Evolutionary conservation across 1,284 basidiomycete species (phyloP).

Genomic region (Violaceomyces palustris): DNA sequence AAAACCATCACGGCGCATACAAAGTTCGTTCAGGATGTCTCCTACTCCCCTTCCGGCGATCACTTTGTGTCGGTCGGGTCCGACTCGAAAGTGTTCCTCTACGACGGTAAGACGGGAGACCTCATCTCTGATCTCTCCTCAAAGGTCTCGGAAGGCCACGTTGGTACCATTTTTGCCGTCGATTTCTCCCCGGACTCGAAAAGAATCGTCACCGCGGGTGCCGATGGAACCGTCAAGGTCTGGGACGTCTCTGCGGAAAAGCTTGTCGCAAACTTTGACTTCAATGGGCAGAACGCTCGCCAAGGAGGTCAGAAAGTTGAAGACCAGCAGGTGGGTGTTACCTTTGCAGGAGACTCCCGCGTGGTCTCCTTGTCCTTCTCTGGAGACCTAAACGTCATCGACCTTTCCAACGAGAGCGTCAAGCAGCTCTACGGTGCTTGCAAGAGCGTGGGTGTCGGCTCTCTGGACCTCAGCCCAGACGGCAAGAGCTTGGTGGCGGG

Average conservation of each 20-base stretch:
- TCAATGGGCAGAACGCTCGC: constrained; percentile 17
- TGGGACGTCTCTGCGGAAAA: constrained; percentile 31
- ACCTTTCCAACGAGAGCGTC: constrained; percentile 8
- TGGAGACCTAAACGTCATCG: constrained; percentile 69
- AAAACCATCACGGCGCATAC: constrained; percentile 63
- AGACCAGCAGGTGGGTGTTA: constrained; percentile 78
- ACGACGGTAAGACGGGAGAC: constrained; percentile 86
- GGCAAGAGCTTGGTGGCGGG: constrained; percentile 19
- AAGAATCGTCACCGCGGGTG: constrained; percentile 72
- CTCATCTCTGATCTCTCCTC: constrained; percentile 44
- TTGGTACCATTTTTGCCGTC: constrained; percentile 54
- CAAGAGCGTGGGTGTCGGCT: constrained; percentile 24
- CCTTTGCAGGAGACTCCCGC: constrained; percentile 63
- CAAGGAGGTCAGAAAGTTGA: constrained; percentile 23
- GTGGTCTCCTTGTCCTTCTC: constrained; percentile 80
- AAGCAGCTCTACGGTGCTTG: constrained; percentile 23
- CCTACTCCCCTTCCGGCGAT: constrained; percentile 63
- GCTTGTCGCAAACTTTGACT: constrained; percentile 25
- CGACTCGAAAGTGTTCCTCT: constrained; percentile 81
- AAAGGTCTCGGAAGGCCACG: constrained; percentile 42
- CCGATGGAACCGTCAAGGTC: constrained; percentile 67
- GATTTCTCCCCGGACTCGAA: constrained; percentile 62
- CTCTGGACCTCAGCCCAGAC: constrained; percentile 14
- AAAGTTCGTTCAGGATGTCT: constrained; percentile 89
- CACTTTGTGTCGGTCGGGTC: constrained; percentile 82